phyloP scores from a whole-genome alignment of 1,284 basidiomycete genomes.

The Moesziomyces antarcticus region DNA sequence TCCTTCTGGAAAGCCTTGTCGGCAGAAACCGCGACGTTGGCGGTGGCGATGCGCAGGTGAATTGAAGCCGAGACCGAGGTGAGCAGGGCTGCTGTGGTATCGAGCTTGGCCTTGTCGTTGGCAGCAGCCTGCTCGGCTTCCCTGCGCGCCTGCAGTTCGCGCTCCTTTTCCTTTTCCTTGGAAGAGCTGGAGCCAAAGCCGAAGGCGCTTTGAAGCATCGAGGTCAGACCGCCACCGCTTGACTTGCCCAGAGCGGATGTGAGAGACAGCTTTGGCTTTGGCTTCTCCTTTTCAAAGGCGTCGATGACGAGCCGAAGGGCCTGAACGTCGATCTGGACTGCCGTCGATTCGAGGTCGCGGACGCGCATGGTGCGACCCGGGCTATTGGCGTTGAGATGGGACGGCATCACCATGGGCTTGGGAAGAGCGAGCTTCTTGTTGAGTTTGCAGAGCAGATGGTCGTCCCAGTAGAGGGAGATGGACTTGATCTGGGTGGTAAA shows the following conservation, averaged over 20 bases:
- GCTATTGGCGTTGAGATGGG: slow-evolving; percentile 70
- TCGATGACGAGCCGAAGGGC: slow-evolving; percentile 82
- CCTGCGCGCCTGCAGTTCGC: slow-evolving; percentile 21
- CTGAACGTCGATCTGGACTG: slow-evolving; percentile 82
- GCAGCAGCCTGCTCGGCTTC: slow-evolving; percentile 25
- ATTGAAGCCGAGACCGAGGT: slow-evolving; percentile 73
- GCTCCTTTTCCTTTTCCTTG: slow-evolving; percentile 36
- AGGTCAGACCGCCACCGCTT: slow-evolving; percentile 61
- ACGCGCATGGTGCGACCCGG: slow-evolving; percentile 77
- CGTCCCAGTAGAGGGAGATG: slow-evolving; percentile 75
- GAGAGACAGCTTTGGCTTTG: slow-evolving; percentile 57
- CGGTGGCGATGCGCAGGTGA: slow-evolving; percentile 83
- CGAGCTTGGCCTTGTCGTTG: slow-evolving; percentile 14
- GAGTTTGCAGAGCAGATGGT: slow-evolving; percentile 79
- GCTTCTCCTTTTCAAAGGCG: slow-evolving; percentile 77
- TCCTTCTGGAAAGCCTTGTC: slow-evolving; percentile 80
- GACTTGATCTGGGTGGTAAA: slow-evolving; percentile 87
- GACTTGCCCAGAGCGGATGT: slow-evolving; percentile 59
- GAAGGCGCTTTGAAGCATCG: slow-evolving; percentile 66
- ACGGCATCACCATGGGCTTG: slow-evolving; percentile 74
- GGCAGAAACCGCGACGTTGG: slow-evolving; percentile 80
- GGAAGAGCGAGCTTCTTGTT: slow-evolving; percentile 77
- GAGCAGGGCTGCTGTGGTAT: slow-evolving; percentile 35
- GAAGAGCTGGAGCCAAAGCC: slow-evolving; percentile 67
- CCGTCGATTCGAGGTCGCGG: slow-evolving; percentile 76